These are phyloP conservation scores for Castanopsis chinensis DNA, from an alignment of 306 rosid genomes.

Conservation along the genomic window DNA sequence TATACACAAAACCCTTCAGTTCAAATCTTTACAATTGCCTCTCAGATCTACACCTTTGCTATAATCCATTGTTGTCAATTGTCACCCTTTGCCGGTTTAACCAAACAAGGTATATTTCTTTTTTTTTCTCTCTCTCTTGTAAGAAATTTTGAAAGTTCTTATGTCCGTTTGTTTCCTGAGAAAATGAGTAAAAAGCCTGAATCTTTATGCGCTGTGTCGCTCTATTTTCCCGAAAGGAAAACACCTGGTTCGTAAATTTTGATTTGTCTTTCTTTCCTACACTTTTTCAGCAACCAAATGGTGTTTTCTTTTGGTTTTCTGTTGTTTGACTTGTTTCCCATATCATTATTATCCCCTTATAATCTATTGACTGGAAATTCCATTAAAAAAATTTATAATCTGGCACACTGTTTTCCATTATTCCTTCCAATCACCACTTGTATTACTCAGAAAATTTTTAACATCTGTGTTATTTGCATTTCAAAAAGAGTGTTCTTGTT, in stretches of 20 bases:
- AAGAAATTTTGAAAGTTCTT: not conserved
- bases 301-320: not conserved
- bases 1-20: not conserved
- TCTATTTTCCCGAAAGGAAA: not conserved
- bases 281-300: not conserved
- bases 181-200: not conserved
- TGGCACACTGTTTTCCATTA: not conserved
- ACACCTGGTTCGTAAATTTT: not conserved
- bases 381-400: not conserved
- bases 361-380: not conserved
- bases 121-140: not conserved
- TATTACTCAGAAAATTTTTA: not conserved
- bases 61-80: not conserved
- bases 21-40: not conserved
- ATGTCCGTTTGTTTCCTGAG: not conserved
- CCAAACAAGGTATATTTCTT: not conserved
- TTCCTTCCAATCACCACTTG: not conserved
- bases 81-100: not conserved
- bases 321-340: not conserved
- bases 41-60: not conserved
- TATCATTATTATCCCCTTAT: not conserved
- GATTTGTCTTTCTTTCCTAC: not conserved
- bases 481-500: not conserved
- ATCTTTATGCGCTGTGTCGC: not conserved
- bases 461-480: not conserved